These are phyloP conservation scores for Letharia lupina DNA, from an alignment of 495 filamentous ascomycete genomes.

Conservation along the genomic window DNA sequence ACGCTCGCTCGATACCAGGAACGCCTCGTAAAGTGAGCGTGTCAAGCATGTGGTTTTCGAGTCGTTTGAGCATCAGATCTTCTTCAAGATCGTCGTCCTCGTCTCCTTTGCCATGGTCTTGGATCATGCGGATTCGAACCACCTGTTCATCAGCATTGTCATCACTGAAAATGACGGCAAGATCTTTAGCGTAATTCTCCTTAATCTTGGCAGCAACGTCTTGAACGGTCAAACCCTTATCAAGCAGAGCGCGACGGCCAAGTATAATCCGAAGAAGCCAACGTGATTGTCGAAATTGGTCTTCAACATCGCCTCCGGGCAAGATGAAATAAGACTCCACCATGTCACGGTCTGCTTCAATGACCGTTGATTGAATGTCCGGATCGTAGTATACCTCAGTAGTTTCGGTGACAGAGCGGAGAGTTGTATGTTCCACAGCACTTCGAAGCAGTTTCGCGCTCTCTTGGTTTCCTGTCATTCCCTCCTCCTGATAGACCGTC, in stretches of 20 bases:
- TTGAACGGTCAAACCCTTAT: constrained; percentile 85
- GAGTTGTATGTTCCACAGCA: constrained; percentile 86
- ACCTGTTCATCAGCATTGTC: constrained; percentile 95
- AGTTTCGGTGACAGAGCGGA: constrained; percentile 80
- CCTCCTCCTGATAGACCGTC: constrained; percentile 73
- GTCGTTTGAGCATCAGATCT: constrained; percentile 79
- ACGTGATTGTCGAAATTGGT: constrained; percentile 70
- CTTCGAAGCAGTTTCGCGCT: constrained; percentile 78
- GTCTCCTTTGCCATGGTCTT: constrained; percentile 59
- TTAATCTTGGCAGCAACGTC: constrained; percentile 89
- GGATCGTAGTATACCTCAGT: constrained; percentile 98
- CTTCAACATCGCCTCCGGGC: constrained; percentile 67
- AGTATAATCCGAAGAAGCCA: constrained; percentile 95
- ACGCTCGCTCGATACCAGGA: constrained; percentile 75
- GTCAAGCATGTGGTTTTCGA: constrained; percentile 85
- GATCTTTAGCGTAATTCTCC: constrained; percentile 73
- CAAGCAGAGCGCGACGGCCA: constrained; percentile 83
- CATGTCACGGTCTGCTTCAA: constrained; percentile 83
- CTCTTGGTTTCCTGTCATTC: constrained; percentile 55
- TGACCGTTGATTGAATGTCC: constrained; percentile 73
- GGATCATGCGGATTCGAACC: constrained; percentile 81
- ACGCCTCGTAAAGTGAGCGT: constrained; percentile 86
- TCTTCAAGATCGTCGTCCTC: constrained; percentile 78
- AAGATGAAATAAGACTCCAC: constrained; percentile 96
- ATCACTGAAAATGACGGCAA: constrained; percentile 93